Conservation (phyloP, 805 yeast species). For the Hermanozyma aechmeae region DNA sequence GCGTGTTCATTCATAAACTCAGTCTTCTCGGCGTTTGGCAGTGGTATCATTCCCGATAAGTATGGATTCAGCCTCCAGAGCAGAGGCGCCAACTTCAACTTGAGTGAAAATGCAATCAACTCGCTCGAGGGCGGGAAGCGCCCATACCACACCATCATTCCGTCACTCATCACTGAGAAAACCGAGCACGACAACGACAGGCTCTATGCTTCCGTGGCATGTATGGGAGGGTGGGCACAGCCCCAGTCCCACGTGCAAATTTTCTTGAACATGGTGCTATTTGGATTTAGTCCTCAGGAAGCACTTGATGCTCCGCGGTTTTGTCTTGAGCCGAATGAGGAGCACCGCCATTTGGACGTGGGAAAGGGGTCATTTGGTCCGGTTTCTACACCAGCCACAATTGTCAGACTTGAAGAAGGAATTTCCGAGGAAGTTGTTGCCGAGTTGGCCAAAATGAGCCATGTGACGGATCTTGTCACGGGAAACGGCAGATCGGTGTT, state of each 20-base stretch:
- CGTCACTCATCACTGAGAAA: slow-evolving; percentile 58
- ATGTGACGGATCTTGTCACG: slow-evolving; percentile 33
- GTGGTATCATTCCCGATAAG: slow-evolving; percentile 55
- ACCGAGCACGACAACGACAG: slow-evolving; percentile 21
- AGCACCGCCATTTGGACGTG: slow-evolving; percentile 27
- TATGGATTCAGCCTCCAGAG: slow-evolving; percentile 66
- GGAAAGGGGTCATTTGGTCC: slow-evolving; percentile 63
- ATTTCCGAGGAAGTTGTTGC: slow-evolving; percentile 37
- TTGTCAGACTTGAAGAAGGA: slow-evolving; percentile 60
- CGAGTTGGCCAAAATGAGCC: slow-evolving; percentile 46
- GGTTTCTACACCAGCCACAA: slow-evolving; percentile 46
- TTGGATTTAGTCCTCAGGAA: slow-evolving; percentile 61
- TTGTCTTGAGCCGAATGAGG: slow-evolving; percentile 48
- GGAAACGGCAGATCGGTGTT: slow-evolving; percentile 38
- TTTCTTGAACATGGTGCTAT: slow-evolving; percentile 52
- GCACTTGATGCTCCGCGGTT: slow-evolving; percentile 71
- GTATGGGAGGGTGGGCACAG: slow-evolving; percentile 84
- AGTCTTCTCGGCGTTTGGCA: slow-evolving; percentile 60
- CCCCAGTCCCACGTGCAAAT: slow-evolving; percentile 83
- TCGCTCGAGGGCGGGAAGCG: slow-evolving; percentile 61
- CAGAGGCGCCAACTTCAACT: slow-evolving; percentile 68
- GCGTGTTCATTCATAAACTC: slow-evolving; percentile 79
- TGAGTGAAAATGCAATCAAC: slow-evolving; percentile 48
- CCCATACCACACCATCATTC: slow-evolving; percentile 78
- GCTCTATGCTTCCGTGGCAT: slow-evolving; percentile 66